These are phyloP conservation scores for Oldenlandia corymbosa DNA, from an alignment of 257 asterid species.

Conservation along the genomic window DNA sequence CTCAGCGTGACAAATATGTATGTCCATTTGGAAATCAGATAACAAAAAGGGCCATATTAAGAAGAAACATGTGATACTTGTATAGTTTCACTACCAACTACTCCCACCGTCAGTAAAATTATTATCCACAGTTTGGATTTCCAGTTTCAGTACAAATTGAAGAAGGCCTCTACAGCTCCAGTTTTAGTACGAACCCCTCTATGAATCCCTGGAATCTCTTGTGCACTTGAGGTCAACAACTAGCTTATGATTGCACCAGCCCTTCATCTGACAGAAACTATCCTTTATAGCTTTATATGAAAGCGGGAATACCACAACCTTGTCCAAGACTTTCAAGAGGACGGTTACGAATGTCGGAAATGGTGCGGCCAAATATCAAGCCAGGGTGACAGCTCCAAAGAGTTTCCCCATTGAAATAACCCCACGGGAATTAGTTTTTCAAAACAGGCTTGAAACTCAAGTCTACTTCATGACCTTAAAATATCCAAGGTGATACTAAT, in stretches of 20 bases:
- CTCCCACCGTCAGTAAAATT: no score
- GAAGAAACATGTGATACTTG: no score
- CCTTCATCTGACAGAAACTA: slow-evolving; percentile 7
- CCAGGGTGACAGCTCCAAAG: slow-evolving; percentile 1
- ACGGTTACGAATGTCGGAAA: slow-evolving; percentile 6
- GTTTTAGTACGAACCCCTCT: no score
- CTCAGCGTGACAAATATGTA: no score
- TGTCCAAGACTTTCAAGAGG: background rate
- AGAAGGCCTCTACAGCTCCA: no score
- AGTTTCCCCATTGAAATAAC: background rate
- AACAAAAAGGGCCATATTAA: no score
- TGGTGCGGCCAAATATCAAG: slow-evolving; percentile 4
- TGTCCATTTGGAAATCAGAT: no score
- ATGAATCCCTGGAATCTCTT: no score
- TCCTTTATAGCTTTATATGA: slow-evolving; percentile 1
- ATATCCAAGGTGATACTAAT: background rate
- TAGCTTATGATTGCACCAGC: slow-evolving; percentile 10
- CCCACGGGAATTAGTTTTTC: background rate
- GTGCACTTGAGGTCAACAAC: no score
- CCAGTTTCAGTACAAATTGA: no score
- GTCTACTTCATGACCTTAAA: slow-evolving; percentile 1
- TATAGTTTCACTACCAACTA: no score
- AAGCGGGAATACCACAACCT: background rate
- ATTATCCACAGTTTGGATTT: no score
- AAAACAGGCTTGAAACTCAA: background rate